These are phyloP conservation scores for Lepiota brunneoincarnata DNA, from an alignment of 768 basidiomycete genomes.

Conservation along the genomic window DNA sequence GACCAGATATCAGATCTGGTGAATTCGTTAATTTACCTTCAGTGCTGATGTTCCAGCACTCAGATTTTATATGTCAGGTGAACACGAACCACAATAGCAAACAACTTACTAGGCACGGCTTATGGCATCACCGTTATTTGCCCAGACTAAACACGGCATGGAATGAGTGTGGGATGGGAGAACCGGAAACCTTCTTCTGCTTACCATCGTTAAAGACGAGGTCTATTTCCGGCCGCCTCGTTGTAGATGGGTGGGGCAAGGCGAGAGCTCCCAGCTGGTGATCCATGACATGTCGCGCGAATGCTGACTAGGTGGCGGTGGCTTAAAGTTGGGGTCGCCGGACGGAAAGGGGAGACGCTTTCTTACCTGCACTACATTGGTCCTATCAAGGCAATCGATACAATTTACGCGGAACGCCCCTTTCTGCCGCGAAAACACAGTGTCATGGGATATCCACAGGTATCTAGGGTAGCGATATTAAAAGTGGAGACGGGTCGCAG, in stretches of 20 bases:
- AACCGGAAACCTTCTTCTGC: not conserved
- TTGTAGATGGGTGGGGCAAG: constrained; percentile 49
- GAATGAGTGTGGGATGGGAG: not conserved
- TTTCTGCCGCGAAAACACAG: constrained; percentile 74
- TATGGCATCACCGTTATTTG: constrained; percentile 96
- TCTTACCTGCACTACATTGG: constrained; percentile 87
- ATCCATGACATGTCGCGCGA: constrained; percentile 80
- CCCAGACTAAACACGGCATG: constrained; percentile 69
- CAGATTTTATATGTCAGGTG: constrained; percentile 9
- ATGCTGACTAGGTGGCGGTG: constrained; percentile 66
- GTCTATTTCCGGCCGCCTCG: constrained; percentile 63
- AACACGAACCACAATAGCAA: not conserved
- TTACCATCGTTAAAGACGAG: constrained; percentile 77
- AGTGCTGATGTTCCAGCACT: constrained; percentile 95
- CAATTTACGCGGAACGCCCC: constrained; percentile 92
- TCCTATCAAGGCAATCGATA: constrained; percentile 93
- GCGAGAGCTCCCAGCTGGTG: constrained; percentile 74
- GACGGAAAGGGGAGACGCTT: not conserved
- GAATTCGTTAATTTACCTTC: constrained; percentile 56
- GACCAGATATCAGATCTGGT: constrained; percentile 4
- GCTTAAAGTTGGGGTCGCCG: not conserved
- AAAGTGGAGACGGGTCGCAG: constrained; percentile 4
- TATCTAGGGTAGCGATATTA: constrained; percentile 43
- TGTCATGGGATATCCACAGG: constrained; percentile 75
- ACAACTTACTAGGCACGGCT: constrained; percentile 77